Conservation (phyloP, 176 grass and related monocot genomes). For the Zizania latifolia region DNA sequence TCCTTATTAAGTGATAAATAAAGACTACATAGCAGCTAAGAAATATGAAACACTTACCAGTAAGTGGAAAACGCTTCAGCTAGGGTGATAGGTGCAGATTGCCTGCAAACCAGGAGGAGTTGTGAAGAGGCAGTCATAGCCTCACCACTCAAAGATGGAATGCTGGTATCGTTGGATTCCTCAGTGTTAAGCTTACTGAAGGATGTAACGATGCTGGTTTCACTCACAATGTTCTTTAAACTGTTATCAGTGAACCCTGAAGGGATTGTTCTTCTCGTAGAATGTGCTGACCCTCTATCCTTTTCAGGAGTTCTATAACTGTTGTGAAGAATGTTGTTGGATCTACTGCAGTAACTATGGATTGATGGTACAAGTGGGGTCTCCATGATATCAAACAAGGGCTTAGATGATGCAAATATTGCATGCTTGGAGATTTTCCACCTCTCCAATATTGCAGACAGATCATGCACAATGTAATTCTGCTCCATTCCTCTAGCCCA, state of each 20-base stretch:
- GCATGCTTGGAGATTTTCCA: conserved; percentile 75
- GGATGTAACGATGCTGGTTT: conserved; percentile 24
- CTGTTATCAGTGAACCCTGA: conserved; percentile 17
- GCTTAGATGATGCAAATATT: conserved; percentile 25
- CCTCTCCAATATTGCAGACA: conserved; percentile 63
- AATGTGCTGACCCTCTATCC: not conserved
- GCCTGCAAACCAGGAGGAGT: conserved; percentile 71
- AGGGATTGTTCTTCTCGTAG: conserved; percentile 16
- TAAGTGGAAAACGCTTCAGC: conserved; percentile 66
- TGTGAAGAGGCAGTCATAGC: conserved; percentile 56
- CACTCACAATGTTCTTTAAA: conserved; percentile 13
- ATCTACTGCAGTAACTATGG: conserved; percentile 24
- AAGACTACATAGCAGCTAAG: not conserved
- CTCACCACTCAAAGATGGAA: conserved; percentile 45
- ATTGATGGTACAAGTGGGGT: conserved; percentile 47
- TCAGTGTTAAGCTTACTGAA: conserved; percentile 58
- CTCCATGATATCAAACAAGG: conserved; percentile 58
- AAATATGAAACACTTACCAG: conserved; percentile 50
- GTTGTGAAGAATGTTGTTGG: conserved; percentile 19
- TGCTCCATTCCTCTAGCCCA: conserved; percentile 52
- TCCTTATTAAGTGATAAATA: conserved; percentile 12
- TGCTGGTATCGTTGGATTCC: conserved; percentile 17
- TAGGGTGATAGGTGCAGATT: conserved; percentile 54
- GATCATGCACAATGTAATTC: conserved; percentile 40
- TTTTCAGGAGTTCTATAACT: conserved; percentile 46